These are phyloP conservation scores for Scheffersomyces coipomensis DNA, from an alignment of 805 yeast species.

Conservation along the genomic window DNA sequence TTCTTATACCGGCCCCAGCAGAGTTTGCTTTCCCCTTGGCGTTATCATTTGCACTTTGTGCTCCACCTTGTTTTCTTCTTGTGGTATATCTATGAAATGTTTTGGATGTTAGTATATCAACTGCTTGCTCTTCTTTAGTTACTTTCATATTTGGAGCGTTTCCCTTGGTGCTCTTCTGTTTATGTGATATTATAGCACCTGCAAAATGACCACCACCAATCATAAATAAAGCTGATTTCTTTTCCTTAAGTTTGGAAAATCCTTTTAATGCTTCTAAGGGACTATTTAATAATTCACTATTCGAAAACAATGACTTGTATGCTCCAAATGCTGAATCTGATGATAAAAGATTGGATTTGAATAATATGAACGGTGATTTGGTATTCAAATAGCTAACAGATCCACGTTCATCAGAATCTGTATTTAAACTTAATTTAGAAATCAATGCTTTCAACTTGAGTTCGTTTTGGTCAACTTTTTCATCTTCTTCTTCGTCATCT, in stretches of 20 bases:
- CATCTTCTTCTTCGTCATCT: constrained; percentile 16
- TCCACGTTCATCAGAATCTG: constrained; percentile 25
- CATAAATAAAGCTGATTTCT: constrained; percentile 80
- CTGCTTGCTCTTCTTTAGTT: constrained; percentile 59
- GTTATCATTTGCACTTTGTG: constrained; percentile 90
- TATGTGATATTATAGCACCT: constrained; percentile 85
- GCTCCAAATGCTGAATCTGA: constrained; percentile 55
- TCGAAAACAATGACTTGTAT: constrained; percentile 61
- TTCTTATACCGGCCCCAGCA: constrained; percentile 87
- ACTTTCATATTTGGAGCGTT: constrained; percentile 44
- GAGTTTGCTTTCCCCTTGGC: constrained; percentile 94
- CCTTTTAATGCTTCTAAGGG: constrained; percentile 51
- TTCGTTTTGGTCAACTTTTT: constrained; percentile 18
- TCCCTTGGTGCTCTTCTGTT: constrained; percentile 54
- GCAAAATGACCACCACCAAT: constrained; percentile 98
- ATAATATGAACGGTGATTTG: constrained; percentile 65
- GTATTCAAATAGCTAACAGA: constrained; percentile 58
- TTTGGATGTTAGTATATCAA: constrained; percentile 67
- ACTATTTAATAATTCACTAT: constrained; percentile 28
- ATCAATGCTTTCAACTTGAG: constrained; percentile 13
- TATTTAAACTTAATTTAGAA: constrained; percentile 16
- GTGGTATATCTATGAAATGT: constrained; percentile 95
- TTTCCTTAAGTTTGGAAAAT: constrained; percentile 12
- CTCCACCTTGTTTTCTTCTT: constrained; percentile 95
- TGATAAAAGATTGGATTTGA: constrained; percentile 48